phyloP scores from a whole-genome alignment of 768 basidiomycete species.

The Tephrocybe sp. region DNA sequence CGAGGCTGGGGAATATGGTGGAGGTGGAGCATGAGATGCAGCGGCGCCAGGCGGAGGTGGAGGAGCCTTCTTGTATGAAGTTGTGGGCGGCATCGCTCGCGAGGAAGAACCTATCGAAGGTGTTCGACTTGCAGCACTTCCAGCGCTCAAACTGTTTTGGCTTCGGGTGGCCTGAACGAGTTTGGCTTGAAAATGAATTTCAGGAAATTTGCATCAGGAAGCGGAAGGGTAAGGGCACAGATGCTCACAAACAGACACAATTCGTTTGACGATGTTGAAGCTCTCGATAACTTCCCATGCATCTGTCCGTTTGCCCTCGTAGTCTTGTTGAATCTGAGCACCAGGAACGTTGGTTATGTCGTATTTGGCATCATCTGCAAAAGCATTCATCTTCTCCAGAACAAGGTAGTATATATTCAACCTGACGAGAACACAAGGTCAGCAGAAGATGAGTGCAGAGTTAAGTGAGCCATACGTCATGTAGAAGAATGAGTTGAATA shows the following conservation, averaged over 20 bases:
- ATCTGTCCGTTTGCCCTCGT: constrained; percentile 81
- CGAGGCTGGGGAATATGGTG: constrained; percentile 39
- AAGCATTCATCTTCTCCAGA: constrained; percentile 89
- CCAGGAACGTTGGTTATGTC: constrained; percentile 63
- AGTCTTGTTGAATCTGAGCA: constrained; percentile 71
- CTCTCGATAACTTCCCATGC: constrained; percentile 76
- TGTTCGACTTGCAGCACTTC: constrained; percentile 28
- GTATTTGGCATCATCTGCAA: constrained; percentile 76
- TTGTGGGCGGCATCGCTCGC: constrained; percentile 42
- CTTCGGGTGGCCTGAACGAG: constrained; percentile 56
- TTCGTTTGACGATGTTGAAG: constrained; percentile 77
- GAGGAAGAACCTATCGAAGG: constrained; percentile 34
- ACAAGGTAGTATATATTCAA: constrained; percentile 93
- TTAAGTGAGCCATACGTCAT: constrained; percentile 78
- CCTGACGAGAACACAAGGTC: constrained; percentile 36
- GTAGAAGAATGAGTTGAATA: constrained; percentile 99
- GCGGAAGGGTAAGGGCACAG: not conserved
- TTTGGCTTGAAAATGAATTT: constrained; percentile 49
- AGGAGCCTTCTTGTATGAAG: constrained; percentile 44
- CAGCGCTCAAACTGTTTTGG: constrained; percentile 30
- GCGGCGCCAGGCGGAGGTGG: constrained; percentile 51
- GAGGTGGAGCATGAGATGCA: constrained; percentile 36
- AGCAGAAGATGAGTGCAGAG: not conserved
- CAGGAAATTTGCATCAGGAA: too few relatives aligned
- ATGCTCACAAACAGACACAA: constrained; percentile 78